Base-by-base conservation (phyloP, 78 protist genomes). In the Dictyostelium capitatum region DNA sequence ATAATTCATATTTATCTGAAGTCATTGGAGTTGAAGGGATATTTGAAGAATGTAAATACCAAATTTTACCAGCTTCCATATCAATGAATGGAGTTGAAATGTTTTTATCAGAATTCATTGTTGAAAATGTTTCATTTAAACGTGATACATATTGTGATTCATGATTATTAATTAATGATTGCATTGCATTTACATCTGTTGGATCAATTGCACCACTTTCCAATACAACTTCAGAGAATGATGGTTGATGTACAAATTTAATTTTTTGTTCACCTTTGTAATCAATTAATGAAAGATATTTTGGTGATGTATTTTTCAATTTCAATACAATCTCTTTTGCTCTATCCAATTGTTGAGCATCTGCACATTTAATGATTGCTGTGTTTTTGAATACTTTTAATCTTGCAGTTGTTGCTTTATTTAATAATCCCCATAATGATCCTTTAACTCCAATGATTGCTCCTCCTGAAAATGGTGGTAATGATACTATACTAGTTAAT, bases 361-460 rank as follows among this genome's bases (percentile, higher is more conserved):
- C 93, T 53, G 84, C 57, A 77, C 93, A 87, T 37, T 77, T 87
- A n/a, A 87, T 87, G 69, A 77, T 37, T 19, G 84, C 93, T 47
- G 78, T 43, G 0, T 64, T 77, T 54, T 77, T 87, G 37, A 64
- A 59, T 41, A 87, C 82, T 23, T 87, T 87, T 37, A 87, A 57
- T 78, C 93, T 74, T 20, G 93, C 93, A 7, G 70, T 87, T 62
- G 93, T 87, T 0, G 93, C 93, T n/a, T 87, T 87, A 56, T 87
- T 87, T 53, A 87, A 47, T 12, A 87, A 56, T 28, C 93, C 93
- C 93, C 93, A 87, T 3, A 87, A 50, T 64, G 93, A 87, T 7
- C 93, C 93, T 32, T 87, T 87, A 23, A 87, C 93, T 32, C 93
- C 93, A 87, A 87, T 87, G 51, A 87, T 65, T 10, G 84, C 93